These are phyloP conservation scores for Curvularia spicifera DNA, from an alignment of 2,329 filamentous ascomycete species.

Conservation along the genomic window DNA sequence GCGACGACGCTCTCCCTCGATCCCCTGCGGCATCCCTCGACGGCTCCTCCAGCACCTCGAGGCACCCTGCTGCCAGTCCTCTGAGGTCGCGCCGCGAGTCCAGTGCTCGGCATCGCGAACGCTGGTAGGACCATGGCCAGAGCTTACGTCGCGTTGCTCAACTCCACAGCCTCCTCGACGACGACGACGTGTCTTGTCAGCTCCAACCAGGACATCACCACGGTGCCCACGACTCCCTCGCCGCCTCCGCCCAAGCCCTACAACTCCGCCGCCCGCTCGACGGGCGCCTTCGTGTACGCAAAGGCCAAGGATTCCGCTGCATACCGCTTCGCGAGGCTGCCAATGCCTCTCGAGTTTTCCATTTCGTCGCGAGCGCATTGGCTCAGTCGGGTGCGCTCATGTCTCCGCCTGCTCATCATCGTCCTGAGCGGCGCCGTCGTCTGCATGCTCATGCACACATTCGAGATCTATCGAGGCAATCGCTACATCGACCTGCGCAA, in stretches of 20 bases:
- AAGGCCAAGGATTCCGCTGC: slow-evolving; percentile 30
- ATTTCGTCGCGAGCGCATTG: slow-evolving; percentile 40
- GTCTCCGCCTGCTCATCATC: slow-evolving; percentile 47
- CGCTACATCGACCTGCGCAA: slow-evolving; percentile 45
- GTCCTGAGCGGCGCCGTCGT: slow-evolving; percentile 47
- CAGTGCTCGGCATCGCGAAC: slow-evolving; percentile 12
- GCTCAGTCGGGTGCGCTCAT: slow-evolving; percentile 46
- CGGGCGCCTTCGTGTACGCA: slow-evolving; percentile 26
- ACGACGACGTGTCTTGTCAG: slow-evolving; percentile 24
- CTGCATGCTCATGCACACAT: slow-evolving; percentile 46
- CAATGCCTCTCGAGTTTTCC: slow-evolving; percentile 40
- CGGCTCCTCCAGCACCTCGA: slow-evolving; percentile 10
- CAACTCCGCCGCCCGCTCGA: slow-evolving; percentile 23
- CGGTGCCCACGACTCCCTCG: slow-evolving; percentile 13
- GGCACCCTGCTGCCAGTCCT: background rate
- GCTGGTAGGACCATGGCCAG: slow-evolving; percentile 29
- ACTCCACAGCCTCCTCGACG: slow-evolving; percentile 22
- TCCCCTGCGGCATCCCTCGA: slow-evolving; percentile 11
- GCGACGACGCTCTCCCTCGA: slow-evolving; percentile 6
- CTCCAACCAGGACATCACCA: slow-evolving; percentile 10
- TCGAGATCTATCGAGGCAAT: slow-evolving; percentile 46
- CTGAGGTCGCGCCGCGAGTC: slow-evolving; percentile 15
- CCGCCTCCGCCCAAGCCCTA: slow-evolving; percentile 25
- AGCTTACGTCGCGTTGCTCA: slow-evolving; percentile 26
- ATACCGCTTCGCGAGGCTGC: slow-evolving; percentile 20